These are phyloP conservation scores for Azolla pinnata DNA, from an alignment of 75 land plant species.

Conservation along the genomic window DNA sequence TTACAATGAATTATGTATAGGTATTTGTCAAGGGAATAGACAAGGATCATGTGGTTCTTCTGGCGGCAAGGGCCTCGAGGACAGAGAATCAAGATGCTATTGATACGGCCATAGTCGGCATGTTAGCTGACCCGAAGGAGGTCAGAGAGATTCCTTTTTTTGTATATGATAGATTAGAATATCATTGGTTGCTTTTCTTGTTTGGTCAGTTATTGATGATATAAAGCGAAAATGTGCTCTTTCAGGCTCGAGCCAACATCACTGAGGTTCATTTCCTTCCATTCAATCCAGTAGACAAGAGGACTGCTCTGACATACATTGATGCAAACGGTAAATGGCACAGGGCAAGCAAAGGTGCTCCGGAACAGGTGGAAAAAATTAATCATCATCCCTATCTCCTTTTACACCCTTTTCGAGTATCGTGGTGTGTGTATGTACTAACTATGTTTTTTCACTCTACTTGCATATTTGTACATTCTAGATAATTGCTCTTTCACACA, in stretches of 20 bases:
- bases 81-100: conserved; percentile 85
- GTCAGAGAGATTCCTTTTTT: conserved; percentile 12
- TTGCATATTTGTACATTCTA: conserved; percentile 7
- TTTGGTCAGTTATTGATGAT: too few relatives aligned
- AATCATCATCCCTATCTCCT: background rate
- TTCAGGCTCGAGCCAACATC: conserved; percentile 67
- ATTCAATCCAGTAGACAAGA: conserved; percentile 82
- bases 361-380: conserved; percentile 46
- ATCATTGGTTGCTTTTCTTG: too few relatives aligned
- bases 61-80: conserved; percentile 82
- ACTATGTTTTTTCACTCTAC: too few relatives aligned
- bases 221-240: too few relatives aligned
- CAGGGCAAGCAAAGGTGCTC: conserved; percentile 77
- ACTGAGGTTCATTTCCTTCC: conserved; percentile 72
- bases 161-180: background rate
- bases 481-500: conserved; percentile 55
- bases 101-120: conserved; percentile 72
- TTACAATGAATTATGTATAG: conserved; percentile 20
- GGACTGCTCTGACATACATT: conserved; percentile 77
- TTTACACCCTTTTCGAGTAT: too few relatives aligned
- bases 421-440: too few relatives aligned
- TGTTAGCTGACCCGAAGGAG: conserved; percentile 80
- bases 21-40: conserved; percentile 47
- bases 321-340: conserved; percentile 60
- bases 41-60: conserved; percentile 51